These are phyloP conservation scores for Nephelium lappaceum DNA, from an alignment of 345 rosid species.

Conservation along the genomic window DNA sequence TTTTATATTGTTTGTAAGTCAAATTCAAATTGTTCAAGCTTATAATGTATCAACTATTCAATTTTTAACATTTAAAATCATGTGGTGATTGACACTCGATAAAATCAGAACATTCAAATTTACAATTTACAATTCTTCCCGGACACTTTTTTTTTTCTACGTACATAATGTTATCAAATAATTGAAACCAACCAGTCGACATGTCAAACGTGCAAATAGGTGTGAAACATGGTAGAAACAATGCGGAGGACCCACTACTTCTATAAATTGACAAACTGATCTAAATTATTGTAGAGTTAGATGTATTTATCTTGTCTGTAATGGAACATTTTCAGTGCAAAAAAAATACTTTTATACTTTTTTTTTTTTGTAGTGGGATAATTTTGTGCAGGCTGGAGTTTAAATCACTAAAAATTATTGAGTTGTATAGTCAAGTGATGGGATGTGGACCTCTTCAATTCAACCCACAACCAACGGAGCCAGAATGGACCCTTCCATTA, in stretches of 20 bases:
- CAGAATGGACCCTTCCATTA: not conserved
- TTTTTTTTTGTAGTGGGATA: not conserved
- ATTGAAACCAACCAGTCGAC: not conserved
- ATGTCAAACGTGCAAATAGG: slow-evolving; percentile 14
- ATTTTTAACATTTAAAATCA: not conserved
- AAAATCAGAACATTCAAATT: not conserved
- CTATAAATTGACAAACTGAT: not conserved
- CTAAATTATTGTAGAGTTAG: too few species aligned
- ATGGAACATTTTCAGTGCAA: not conserved
- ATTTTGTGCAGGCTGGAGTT: slow-evolving; percentile 18
- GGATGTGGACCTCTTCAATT: slow-evolving; percentile 23
- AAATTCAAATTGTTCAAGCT: too few species aligned
- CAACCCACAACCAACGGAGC: not conserved
- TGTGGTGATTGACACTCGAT: not conserved
- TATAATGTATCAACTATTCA: not conserved
- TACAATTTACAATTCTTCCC: not conserved
- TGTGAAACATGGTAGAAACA: not conserved
- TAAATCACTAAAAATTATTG: not conserved
- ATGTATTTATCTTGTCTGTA: not conserved
- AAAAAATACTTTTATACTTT: not conserved
- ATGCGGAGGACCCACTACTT: slow-evolving; percentile 11
- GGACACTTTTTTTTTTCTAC: too few species aligned
- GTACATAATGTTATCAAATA: not conserved
- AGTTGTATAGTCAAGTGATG: not conserved
- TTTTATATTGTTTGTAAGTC: too few species aligned